Evolutionary conservation across 1,284 basidiomycete species (phyloP).

Genomic region (Heterobasidion occidentale): DNA sequence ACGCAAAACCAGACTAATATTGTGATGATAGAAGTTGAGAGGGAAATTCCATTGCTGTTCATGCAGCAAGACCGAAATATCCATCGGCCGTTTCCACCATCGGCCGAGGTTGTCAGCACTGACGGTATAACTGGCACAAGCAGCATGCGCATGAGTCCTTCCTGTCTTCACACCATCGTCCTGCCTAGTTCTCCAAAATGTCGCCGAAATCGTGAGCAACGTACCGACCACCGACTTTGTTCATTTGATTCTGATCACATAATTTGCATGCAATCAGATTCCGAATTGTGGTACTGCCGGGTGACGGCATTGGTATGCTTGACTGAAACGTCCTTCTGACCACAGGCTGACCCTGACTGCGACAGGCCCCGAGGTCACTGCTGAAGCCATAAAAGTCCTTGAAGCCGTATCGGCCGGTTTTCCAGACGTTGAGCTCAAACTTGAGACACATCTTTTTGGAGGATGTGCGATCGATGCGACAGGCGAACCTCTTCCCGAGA

Average conservation of each 20-base stretch:
- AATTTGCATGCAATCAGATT: constrained; percentile 38
- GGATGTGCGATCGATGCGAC: constrained; percentile 88
- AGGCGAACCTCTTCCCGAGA: constrained; percentile 79
- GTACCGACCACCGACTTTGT: background rate
- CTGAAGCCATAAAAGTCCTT: constrained; percentile 85
- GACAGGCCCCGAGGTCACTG: constrained; percentile 87
- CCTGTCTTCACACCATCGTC: background rate
- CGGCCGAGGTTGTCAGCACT: too few species aligned
- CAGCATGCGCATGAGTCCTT: background rate
- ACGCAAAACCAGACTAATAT: background rate
- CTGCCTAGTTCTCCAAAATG: constrained; percentile 1
- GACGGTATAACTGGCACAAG: background rate
- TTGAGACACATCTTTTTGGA: constrained; percentile 82
- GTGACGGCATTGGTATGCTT: constrained; percentile 87
- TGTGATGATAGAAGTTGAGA: too few species aligned
- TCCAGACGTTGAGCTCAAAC: constrained; percentile 60
- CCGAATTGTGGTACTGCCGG: constrained; percentile 84
- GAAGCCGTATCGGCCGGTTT: constrained; percentile 63
- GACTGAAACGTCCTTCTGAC: background rate
- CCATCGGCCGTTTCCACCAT: background rate
- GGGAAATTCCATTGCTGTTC: background rate
- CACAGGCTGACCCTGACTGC: background rate
- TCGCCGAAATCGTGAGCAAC: constrained; percentile 7
- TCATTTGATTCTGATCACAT: too few species aligned
- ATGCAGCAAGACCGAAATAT: background rate